These are phyloP conservation scores for Durio zibethinus DNA, from an alignment of 345 rosid species.

Conservation along the genomic window DNA sequence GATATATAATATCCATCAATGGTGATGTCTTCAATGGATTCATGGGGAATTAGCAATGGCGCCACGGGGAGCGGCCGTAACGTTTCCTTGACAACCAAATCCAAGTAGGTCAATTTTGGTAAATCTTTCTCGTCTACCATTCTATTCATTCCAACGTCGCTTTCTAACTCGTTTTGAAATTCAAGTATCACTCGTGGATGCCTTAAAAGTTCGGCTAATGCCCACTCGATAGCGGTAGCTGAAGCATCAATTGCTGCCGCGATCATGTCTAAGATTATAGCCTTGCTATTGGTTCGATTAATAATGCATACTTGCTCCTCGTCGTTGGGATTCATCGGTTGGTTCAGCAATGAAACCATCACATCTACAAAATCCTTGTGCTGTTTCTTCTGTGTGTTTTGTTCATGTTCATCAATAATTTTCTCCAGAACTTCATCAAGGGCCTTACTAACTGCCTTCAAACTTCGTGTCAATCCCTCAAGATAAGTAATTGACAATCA, in stretches of 20 bases:
- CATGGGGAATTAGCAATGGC: slow-evolving; percentile 15
- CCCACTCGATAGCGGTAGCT: slow-evolving; percentile 26
- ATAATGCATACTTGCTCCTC: background rate
- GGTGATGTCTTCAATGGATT: slow-evolving; percentile 12
- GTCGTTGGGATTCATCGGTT: background rate
- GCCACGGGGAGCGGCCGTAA: slow-evolving; percentile 7
- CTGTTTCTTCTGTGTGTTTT: background rate
- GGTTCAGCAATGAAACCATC: slow-evolving; percentile 13
- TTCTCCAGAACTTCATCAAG: slow-evolving; percentile 15
- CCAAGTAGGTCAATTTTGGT: slow-evolving; percentile 7
- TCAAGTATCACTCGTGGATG: slow-evolving; percentile 10
- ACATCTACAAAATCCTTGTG: slow-evolving; percentile 24
- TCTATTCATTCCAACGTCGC: slow-evolving; percentile 19
- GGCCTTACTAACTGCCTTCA: slow-evolving; percentile 2
- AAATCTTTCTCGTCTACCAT: slow-evolving; percentile 24
- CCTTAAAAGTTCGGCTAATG: slow-evolving; percentile 24
- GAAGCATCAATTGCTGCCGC: slow-evolving; percentile 19
- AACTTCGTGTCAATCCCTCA: slow-evolving; percentile 10
- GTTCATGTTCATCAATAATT: background rate
- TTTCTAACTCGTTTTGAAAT: slow-evolving; percentile 27
- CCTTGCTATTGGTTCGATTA: slow-evolving; percentile 21
- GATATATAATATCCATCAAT: slow-evolving; percentile 21
- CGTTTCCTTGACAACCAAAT: slow-evolving; percentile 17
- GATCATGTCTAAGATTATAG: slow-evolving; percentile 28
- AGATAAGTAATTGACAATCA: too few relatives aligned